Conservation (phyloP, 2,329 filamentous ascomycete genomes). For the Hypoxylon sp. region DNA sequence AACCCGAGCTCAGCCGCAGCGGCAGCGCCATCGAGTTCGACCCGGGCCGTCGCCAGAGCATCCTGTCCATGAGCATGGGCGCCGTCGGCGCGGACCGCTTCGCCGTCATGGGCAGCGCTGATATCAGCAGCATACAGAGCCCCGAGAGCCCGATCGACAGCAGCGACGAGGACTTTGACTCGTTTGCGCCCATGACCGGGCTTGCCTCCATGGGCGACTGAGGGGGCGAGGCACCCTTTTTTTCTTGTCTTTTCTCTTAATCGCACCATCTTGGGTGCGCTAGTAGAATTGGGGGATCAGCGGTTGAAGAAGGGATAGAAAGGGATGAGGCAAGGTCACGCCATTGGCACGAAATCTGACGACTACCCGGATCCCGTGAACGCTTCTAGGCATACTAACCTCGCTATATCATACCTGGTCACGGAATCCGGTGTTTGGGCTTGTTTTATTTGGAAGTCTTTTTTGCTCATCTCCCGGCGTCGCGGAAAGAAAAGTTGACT, state of each 20-base stretch:
- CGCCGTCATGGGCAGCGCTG: slow-evolving; percentile 56
- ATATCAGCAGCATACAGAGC: slow-evolving; percentile 61
- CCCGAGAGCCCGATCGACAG: slow-evolving; percentile 59
- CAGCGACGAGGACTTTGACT: slow-evolving; percentile 65
- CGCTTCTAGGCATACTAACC: slow-evolving; percentile 15
- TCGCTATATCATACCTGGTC: slow-evolving; percentile 11
- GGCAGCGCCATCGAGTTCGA: slow-evolving; percentile 60
- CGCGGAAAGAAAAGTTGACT: neutral
- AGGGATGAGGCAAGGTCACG: slow-evolving; percentile 41
- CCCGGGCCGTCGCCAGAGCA: slow-evolving; percentile 47
- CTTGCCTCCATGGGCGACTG: slow-evolving; percentile 45
- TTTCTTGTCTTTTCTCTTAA: slow-evolving; percentile 5
- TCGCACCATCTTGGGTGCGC: slow-evolving; percentile 7
- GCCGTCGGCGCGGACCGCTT: slow-evolving; percentile 46
- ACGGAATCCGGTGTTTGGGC: slow-evolving; percentile 4
- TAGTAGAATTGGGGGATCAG: slow-evolving; percentile 22
- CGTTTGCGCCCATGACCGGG: slow-evolving; percentile 48
- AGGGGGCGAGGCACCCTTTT: slow-evolving; percentile 5
- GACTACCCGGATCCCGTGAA: slow-evolving; percentile 24
- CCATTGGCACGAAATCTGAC: slow-evolving; percentile 44
- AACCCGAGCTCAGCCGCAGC: slow-evolving; percentile 69
- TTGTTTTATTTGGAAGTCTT: slow-evolving; percentile 14
- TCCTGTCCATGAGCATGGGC: slow-evolving; percentile 48
- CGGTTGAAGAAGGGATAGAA: slow-evolving; percentile 32
- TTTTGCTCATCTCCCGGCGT: slow-evolving; percentile 2